Base-by-base conservation (phyloP, 164 flowering plant species). In the Saururus chinensis region DNA sequence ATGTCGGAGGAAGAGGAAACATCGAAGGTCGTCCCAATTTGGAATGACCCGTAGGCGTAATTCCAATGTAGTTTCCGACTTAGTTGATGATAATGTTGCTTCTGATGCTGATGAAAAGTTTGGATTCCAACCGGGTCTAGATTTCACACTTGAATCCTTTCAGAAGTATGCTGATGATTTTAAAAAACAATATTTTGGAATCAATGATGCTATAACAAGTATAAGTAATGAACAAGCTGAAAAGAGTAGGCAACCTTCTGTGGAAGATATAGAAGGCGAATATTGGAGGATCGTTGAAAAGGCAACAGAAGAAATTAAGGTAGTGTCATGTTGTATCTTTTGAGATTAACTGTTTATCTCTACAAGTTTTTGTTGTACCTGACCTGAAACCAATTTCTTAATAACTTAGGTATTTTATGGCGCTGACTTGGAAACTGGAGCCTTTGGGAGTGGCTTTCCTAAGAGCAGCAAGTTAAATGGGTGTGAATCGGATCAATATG, bases 261-360 rank as follows among this genome's bases (percentile, higher is more conserved):
- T 86, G 59, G 81, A 81, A 60, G 95, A 86, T 48, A 82, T 90
- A 73, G 95, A 90, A 75, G 97, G 92, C 61, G 97, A 90, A 75
- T 90, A 90, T 74, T 90, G 97, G 97, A 78, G 97, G 66, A 86
- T 87, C 60, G 72, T 90, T 73, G 97, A 90, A 79, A 77, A 83
- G 56, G 78, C 89, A 62, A 80, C 88, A 4, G 88, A 86, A 65
- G 92, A 90, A 57, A 78, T 87, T 65, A 92, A 87, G 97, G 97
- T 89, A 76, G 56, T 56, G 17, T 23, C 51, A 52, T 24, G 12
- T 23, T 40, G 17, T 42, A 10, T 52, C 55, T 56, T 60, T n/a
- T n/a, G n/a, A 42, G 40, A 41, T 57, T 40, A 0, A 24, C 48
- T 40, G 11, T 58, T 37, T 58, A 58, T 35, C 8, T 21, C 30